phyloP scores from a whole-genome alignment of 2,329 filamentous ascomycete genomes.

The Aaosphaeria pasadenensis region DNA sequence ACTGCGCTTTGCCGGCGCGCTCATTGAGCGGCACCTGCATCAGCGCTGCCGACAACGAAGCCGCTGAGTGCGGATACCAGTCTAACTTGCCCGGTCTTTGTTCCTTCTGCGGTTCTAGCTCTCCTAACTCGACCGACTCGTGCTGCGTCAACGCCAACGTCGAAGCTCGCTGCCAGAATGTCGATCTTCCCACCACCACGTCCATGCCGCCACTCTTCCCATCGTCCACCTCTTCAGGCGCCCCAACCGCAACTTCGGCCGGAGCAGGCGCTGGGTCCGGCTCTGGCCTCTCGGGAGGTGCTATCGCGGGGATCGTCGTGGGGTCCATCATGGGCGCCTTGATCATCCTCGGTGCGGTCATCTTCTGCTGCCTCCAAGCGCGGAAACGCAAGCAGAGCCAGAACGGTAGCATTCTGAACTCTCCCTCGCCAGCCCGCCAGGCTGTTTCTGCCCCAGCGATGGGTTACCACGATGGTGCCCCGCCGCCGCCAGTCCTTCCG shows the following conservation, averaged over 20 bases:
- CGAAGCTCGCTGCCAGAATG: constrained; percentile 68
- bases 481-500: constrained; percentile 58
- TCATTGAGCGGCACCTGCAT: constrained; percentile 76
- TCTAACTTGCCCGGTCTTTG: constrained; percentile 73
- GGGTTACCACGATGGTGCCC: constrained; percentile 39
- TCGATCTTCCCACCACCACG: constrained; percentile 72
- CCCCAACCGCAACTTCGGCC: constrained; percentile 38
- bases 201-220: constrained; percentile 57
- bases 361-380: constrained; percentile 57
- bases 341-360: constrained; percentile 64
- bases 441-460: constrained; percentile 32
- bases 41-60: constrained; percentile 73
- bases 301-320: constrained; percentile 87
- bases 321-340: constrained; percentile 71
- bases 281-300: constrained; percentile 69
- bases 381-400: constrained; percentile 58
- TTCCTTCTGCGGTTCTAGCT: constrained; percentile 78
- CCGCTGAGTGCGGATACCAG: constrained; percentile 80
- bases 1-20: constrained; percentile 78
- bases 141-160: constrained; percentile 85
- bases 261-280: constrained; percentile 26
- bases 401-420: constrained; percentile 78
- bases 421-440: constrained; percentile 67
- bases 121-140: constrained; percentile 88
- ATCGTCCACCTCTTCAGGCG: constrained; percentile 60